Evolutionary conservation across 2,329 filamentous ascomycete species (phyloP), one percentile per base, ranked within the genome.

Genomic region (Cladorrhinum sp.): DNA sequence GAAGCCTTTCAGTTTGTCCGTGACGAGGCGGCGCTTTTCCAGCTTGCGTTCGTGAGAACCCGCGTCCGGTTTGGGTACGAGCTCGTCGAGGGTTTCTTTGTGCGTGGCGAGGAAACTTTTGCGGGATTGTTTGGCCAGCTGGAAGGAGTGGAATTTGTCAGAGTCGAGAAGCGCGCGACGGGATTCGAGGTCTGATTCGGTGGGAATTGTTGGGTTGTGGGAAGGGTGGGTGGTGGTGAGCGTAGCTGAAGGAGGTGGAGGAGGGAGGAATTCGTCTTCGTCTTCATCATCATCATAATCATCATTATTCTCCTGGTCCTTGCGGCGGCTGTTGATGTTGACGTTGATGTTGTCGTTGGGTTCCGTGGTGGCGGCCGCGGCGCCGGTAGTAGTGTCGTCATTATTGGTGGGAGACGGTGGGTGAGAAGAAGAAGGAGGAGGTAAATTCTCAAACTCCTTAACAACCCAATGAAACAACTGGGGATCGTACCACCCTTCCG

Each of bases 401-500:
- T n/a, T n/a, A n/a, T n/a, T n/a, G n/a, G n/a, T n/a, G 9, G 18
- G 18, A 5, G 18, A n/a, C 18, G 18, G 16, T 50, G 8, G 46
- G 18, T 30, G 30, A 12, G 20, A n/a, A 36, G n/a, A 20, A 48
- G 16, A 16, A 16, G 8, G 2, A 49, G 18, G 9, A 23, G 20
- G 39, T 21, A 7, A 33, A 18, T 18, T 82, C 59, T 3, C 39
- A 14, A 77, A 81, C 64, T 80, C 73, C 6, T 60, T 62, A 1
- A 66, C 56, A 7, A 66, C 62, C 2, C 67, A 63, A 55, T 68
- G 58, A 63, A 91, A 85, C 65, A 86, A 90, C 61, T 83, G 83
- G 7, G 92, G 90, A 71, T 96, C 91, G 75, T 98, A 99, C 94
- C 94, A 99, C 52, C 91, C 91, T 74, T 94, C 89, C 3, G 90